These are phyloP conservation scores for Leccinum pellstonianum DNA, from an alignment of 768 basidiomycete species.

Conservation along the genomic window DNA sequence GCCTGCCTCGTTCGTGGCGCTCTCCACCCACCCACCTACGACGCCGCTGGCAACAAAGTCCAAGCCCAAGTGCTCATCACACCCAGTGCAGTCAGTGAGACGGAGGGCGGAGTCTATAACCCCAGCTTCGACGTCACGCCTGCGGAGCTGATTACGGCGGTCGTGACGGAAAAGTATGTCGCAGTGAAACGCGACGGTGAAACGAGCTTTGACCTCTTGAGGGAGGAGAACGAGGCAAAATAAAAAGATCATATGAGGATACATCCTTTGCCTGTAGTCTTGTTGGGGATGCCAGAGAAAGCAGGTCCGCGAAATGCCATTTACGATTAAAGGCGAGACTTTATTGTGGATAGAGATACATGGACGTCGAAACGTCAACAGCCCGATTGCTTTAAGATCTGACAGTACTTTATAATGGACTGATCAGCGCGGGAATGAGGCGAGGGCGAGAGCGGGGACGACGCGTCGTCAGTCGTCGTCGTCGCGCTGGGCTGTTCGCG, in stretches of 20 bases:
- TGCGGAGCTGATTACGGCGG: constrained; percentile 88
- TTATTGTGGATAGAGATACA: neutral
- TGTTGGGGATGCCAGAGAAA: neutral
- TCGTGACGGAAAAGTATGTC: constrained; percentile 95
- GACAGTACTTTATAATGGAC: too few species aligned
- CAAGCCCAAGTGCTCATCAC: constrained; percentile 86
- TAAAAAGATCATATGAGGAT: neutral
- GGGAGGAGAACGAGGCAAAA: constrained; percentile 21
- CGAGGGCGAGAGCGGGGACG: too few species aligned
- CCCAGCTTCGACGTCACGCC: constrained; percentile 98
- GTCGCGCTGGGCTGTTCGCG: too few species aligned
- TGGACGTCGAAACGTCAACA: neutral
- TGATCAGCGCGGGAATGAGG: too few species aligned
- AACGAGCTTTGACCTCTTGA: constrained; percentile 59
- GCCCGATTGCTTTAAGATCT: too few species aligned
- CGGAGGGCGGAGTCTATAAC: constrained; percentile 60
- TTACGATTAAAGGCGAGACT: neutral
- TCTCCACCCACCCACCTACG: constrained; percentile 51
- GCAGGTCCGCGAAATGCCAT: neutral
- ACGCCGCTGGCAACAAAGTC: constrained; percentile 44
- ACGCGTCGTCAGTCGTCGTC: too few species aligned
- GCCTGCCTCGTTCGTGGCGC: constrained; percentile 87
- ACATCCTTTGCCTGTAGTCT: neutral
- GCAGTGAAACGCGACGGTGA: constrained; percentile 66
- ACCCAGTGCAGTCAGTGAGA: constrained; percentile 49